Evolutionary conservation across 306 rosid species (phyloP).

Genomic region (Pterocarpus santalinus): DNA sequence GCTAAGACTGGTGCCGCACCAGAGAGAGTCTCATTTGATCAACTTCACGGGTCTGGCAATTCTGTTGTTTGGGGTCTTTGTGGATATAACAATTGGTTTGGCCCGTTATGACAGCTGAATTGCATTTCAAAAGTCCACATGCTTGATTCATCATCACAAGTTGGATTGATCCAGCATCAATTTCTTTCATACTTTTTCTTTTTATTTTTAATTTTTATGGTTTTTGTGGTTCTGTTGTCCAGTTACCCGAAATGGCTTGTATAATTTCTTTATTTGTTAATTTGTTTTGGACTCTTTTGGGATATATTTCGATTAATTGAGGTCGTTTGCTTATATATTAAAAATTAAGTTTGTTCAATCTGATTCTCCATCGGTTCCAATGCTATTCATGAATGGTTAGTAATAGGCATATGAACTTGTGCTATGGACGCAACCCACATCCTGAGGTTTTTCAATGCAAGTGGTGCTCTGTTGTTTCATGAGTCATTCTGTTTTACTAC

Average conservation of each 20-base stretch:
- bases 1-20: slow-evolving; percentile 13
- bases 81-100: slow-evolving; percentile 65
- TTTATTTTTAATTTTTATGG: background rate
- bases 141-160: background rate
- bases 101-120: background rate
- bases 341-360: slow-evolving; percentile 6
- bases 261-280: background rate
- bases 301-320: slow-evolving; percentile 34
- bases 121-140: background rate
- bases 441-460: too few relatives aligned
- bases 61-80: slow-evolving; percentile 83
- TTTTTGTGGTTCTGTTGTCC: slow-evolving; percentile 28
- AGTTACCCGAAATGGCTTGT: slow-evolving; percentile 34
- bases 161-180: background rate
- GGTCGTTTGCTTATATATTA: slow-evolving; percentile 9
- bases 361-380: background rate
- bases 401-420: too few relatives aligned
- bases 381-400: too few relatives aligned
- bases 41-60: slow-evolving; percentile 71
- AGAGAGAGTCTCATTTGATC: slow-evolving; percentile 58
- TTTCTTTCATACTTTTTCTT: background rate
- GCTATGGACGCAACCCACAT: too few relatives aligned
- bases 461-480: too few relatives aligned
- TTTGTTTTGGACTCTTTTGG: slow-evolving; percentile 15
- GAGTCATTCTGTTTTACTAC: too few relatives aligned